These are phyloP conservation scores for Clavariopsis aquatica DNA, from an alignment of 495 filamentous ascomycete species.

Conservation along the genomic window DNA sequence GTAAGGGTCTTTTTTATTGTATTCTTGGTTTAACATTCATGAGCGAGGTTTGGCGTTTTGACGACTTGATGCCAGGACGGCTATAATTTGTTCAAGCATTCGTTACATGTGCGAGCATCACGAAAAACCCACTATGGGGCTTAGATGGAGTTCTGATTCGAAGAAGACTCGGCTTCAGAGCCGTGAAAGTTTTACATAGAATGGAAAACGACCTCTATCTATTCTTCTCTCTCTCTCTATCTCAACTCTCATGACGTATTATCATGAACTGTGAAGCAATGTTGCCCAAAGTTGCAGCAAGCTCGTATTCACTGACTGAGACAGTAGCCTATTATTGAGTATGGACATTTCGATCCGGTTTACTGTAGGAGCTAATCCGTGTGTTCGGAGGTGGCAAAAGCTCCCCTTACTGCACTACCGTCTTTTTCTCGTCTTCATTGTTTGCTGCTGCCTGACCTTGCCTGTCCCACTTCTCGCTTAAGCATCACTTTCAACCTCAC, in stretches of 20 bases:
- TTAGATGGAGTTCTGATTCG: constrained; percentile 18
- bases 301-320: no score
- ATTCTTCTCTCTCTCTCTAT: not conserved
- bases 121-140: not conserved
- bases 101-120: constrained; percentile 16
- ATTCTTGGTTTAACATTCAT: not conserved
- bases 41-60: constrained; percentile 27
- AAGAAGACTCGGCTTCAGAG: not conserved
- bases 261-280: not conserved
- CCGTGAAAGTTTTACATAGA: not conserved
- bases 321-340: no score
- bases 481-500: constrained; percentile 3
- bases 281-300: not conserved
- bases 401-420: not conserved
- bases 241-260: not conserved
- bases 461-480: not conserved
- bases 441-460: not conserved
- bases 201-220: constrained; percentile 8
- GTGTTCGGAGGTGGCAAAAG: no score
- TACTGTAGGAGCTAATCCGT: no score
- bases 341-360: no score
- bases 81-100: constrained; percentile 17
- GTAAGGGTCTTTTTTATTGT: constrained; percentile 40
- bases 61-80: constrained; percentile 1
- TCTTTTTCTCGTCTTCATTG: not conserved